A percentile compares a stretch with the other conserved stretches of the same genome.
Conservation (phyloP, 768 basidiomycete species). For the Mycena olivaceomarginata region DNA sequence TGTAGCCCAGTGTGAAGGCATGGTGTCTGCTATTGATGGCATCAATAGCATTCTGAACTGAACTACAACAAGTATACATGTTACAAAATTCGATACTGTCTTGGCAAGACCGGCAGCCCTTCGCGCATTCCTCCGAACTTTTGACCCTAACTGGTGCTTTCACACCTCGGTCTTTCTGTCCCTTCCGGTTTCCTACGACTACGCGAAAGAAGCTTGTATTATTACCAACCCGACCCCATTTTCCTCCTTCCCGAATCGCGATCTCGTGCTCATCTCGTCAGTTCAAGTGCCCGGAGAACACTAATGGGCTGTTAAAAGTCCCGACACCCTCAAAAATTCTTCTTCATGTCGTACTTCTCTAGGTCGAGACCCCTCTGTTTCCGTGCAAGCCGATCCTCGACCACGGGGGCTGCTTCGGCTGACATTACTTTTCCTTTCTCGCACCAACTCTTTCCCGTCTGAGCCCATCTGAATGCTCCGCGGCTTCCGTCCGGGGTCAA, state of each 20-base stretch:
- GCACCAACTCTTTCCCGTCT: not conserved
- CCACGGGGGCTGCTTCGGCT: conserved; percentile 2
- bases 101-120: too few relatives aligned
- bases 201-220: not conserved
- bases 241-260: not conserved
- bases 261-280: conserved; percentile 9
- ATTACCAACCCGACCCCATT: not conserved
- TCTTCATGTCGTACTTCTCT: not conserved
- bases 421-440: not conserved
- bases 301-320: not conserved
- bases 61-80: not conserved
- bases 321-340: not conserved
- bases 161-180: not conserved
- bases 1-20: conserved; percentile 72
- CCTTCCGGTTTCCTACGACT: conserved; percentile 28
- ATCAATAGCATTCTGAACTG: not conserved
- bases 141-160: not conserved
- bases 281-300: conserved; percentile 1
- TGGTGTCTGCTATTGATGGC: conserved; percentile 39
- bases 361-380: not conserved
- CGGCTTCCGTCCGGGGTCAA: not conserved
- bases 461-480: conserved; percentile 10
- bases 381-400: not conserved
- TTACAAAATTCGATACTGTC: too few relatives aligned
- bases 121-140: not conserved